Evolutionary conservation across 148 eudicot genomes (phyloP).

Genomic region (Rhododendron mucronatum): DNA sequence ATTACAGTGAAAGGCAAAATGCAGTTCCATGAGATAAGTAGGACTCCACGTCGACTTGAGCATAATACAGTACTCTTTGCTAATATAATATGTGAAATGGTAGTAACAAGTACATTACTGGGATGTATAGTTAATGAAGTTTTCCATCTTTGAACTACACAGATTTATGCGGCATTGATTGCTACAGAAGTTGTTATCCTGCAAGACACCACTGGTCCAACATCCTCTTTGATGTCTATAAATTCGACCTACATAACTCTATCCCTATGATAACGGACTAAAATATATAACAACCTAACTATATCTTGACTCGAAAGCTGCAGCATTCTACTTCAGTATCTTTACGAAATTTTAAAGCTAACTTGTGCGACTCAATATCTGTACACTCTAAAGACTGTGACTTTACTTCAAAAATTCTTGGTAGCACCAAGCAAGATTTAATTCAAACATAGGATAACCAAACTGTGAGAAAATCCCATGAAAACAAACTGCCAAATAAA

Average conservation of each 20-base stretch:
- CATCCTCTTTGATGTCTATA: background rate
- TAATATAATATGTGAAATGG: background rate
- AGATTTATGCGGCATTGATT: background rate
- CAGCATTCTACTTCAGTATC: background rate
- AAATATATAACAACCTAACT: background rate
- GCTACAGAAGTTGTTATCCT: background rate
- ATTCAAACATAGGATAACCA: background rate
- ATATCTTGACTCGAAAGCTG: background rate
- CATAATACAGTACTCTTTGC: background rate
- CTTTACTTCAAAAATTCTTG: background rate
- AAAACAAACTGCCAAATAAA: background rate
- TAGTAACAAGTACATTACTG: background rate
- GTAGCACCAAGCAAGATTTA: background rate
- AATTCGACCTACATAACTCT: background rate
- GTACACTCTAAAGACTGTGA: background rate
- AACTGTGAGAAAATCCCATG: background rate
- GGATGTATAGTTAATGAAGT: background rate
- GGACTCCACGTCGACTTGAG: background rate
- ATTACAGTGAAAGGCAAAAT: background rate
- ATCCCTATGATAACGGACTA: background rate
- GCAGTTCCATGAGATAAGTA: slow-evolving; percentile 1
- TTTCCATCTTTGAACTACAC: background rate
- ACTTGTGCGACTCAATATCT: background rate
- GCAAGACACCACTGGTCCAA: background rate
- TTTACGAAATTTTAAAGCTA: background rate